A percentile compares a stretch with the other conserved stretches of the same genome.
These are phyloP conservation scores for Oryza meridionalis DNA, from an alignment of 176 grass and related monocot species.

Conservation along the genomic window DNA sequence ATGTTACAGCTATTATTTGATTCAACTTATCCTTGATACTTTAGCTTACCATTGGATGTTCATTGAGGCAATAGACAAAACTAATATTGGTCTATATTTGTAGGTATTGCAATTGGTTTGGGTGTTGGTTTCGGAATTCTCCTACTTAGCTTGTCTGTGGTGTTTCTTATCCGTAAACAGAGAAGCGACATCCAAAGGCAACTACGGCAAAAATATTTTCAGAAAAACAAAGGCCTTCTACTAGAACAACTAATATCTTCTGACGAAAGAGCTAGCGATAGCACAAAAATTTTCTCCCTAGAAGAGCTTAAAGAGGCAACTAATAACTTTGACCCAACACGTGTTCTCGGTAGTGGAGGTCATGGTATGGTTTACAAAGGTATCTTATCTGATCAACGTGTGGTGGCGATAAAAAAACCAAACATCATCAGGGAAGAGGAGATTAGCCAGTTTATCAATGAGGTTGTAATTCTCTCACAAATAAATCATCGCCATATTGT, in stretches of 20 bases:
- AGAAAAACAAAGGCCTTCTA: not conserved
- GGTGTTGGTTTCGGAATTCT: not conserved
- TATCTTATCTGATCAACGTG: not conserved
- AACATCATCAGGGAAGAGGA: not conserved
- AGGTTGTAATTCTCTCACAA: not conserved
- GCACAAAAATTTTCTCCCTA: too few species aligned
- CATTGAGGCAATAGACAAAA: not conserved
- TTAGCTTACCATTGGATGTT: too few species aligned
- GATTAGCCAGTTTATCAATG: not conserved
- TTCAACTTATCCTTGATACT: too few species aligned
- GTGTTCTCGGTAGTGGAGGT: too few species aligned
- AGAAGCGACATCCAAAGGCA: not conserved
- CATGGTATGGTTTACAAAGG: too few species aligned
- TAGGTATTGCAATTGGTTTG: not conserved
- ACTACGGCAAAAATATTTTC: not conserved
- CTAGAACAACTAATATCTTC: too few species aligned
- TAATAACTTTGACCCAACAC: too few species aligned
- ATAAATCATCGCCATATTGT: not conserved
- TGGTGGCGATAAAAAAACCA: not conserved
- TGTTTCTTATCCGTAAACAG: not conserved
- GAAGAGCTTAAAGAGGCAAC: too few species aligned
- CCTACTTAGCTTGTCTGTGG: not conserved
- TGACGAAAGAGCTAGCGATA: too few species aligned
- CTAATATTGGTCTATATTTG: not conserved
- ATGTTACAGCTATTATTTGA: too few species aligned